Percentiles rank a stretch among this genome's conserved stretches.
Evolutionary conservation across 139 green algal genomes (phyloP).

Genomic region (Prasinococcaceae sp.): DNA sequence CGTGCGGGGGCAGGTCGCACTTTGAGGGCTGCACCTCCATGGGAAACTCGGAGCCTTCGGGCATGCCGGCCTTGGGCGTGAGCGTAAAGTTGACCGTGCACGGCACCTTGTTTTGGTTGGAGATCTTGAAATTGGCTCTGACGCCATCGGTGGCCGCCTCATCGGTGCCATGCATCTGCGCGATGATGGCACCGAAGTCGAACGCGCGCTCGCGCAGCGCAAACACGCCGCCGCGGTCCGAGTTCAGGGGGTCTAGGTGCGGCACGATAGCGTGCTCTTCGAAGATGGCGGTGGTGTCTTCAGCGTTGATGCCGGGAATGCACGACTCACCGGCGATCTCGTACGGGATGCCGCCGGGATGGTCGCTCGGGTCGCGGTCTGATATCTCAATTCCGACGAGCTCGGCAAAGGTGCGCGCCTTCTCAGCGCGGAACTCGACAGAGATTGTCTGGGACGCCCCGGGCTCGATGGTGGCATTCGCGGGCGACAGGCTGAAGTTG

Average conservation of each 20-base stretch:
- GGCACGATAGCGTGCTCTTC: slow-evolving; percentile 55
- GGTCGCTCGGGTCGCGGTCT: slow-evolving; percentile 38
- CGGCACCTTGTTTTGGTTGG: slow-evolving; percentile 61
- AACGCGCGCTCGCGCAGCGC: slow-evolving; percentile 43
- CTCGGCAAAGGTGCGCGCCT: slow-evolving; percentile 21
- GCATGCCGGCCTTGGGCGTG: slow-evolving; percentile 27
- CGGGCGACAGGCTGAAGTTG: slow-evolving; percentile 33
- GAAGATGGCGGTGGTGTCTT: slow-evolving; percentile 53
- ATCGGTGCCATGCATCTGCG: slow-evolving; percentile 22
- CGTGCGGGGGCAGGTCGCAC: slow-evolving; percentile 34
- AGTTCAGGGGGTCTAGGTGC: slow-evolving; percentile 39
- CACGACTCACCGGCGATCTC: slow-evolving; percentile 53
- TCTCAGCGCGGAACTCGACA: slow-evolving; percentile 45
- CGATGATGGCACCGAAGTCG: slow-evolving; percentile 55
- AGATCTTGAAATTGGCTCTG: slow-evolving; percentile 56
- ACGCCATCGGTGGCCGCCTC: slow-evolving; percentile 21
- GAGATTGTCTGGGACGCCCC: slow-evolving; percentile 14
- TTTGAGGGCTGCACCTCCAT: slow-evolving; percentile 40
- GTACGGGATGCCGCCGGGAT: slow-evolving; percentile 38
- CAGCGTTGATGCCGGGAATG: slow-evolving; percentile 51
- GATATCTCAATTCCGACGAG: slow-evolving; percentile 37
- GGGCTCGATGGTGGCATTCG: background rate
- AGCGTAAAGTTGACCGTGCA: slow-evolving; percentile 54
- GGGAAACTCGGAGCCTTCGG: slow-evolving; percentile 24
- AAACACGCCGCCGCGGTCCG: slow-evolving; percentile 35